Base-by-base conservation (phyloP, 441 rosid genomes). In the Metrosideros polymorpha region DNA sequence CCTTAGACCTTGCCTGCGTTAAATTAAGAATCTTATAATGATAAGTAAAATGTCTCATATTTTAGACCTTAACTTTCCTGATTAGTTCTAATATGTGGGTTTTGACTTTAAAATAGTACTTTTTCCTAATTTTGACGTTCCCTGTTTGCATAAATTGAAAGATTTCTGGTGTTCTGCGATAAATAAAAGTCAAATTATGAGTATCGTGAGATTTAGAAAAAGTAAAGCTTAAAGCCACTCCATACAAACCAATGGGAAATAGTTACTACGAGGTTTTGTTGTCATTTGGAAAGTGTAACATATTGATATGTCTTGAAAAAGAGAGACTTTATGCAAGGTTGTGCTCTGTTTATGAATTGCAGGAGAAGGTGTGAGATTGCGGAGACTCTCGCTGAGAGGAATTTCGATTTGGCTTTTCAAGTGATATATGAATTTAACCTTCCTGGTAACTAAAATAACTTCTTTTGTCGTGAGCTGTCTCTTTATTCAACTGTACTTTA, bases 331-430 rank as follows among this genome's bases (percentile, higher is more conserved):
- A 86, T 50, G 30, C 83, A 57, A 89, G 86, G 75, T 82, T 91
- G 86, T 89, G 89, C 88, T 86, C 84, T 39, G 17, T 71, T 71
- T 22, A 71, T 71, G 79, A 39, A 39, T 90, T 88, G 86, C 95
- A 97, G 99, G 96, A 94, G 99, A 85, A 95, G 99, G 90, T 90
- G 94, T 87, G 94, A 93, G 92, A 93, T 95, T 87, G 99, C 98
- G 12, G 99, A 97, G 93, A 92, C 93, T 63, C 97, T 97, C 50
- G 95, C 94, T 77, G 99, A 97, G 93, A 97, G 92, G 94, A 96
- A 95, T 84, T 97, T 97, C 84, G 98, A 97, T 92, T 93, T 97
- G 91, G 97, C 99, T 90, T 97, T 95, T 91, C 97, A 90, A 93
- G 96, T 97, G 85, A 94, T 97, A 85, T 95, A 96, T 86, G 95